Base-by-base conservation (phyloP, 1,284 basidiomycete genomes). In the Fomitiporia mediterranea region DNA sequence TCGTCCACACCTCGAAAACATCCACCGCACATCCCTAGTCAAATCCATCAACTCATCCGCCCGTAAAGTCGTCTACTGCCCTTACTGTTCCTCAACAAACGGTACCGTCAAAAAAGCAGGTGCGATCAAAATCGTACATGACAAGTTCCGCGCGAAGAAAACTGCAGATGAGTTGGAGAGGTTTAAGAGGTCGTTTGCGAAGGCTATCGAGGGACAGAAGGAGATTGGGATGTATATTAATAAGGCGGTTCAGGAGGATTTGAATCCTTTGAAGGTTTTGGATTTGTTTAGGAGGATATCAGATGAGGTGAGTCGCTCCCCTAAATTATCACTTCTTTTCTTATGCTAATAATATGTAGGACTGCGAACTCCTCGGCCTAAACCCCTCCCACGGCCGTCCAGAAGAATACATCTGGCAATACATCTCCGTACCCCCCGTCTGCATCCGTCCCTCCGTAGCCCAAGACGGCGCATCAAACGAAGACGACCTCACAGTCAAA, bases 381-480 rank as follows among this genome's bases (percentile, higher is more conserved):
- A 85, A 91, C 60, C 97, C 97, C 2, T 82, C 84, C 28, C 88
- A 87, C 66, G 95, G 95, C 53, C 77, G 97, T 55, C 97, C 97
- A 1, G 97, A 99, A 73, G 91, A 98, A 68, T 98, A 96, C 68
- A 86, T 99, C 57, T 99, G 97, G 97, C 96, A 98, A 70, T 99
- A 99, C 71, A 87, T 99, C 15, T 97, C 95, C 32, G 97, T 99
- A 13, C 97, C 97, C 17, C 97, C 97, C 0, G 94, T 98, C 38
- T 97, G 93, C 68, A 99, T 99, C 58, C 86, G 97, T 43, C 97
- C 97, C 0, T 98, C 94, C 4, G 97, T 99, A 0, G 89, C 91
- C 0, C 97, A 99, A 69, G 97, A 99, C 65, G 93, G 90, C 11
- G 94, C 94, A 15, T 95, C 91, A 28, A 99, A 98, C 67, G 97